Evolutionary conservation across 495 filamentous ascomycete genomes (phyloP).

Genomic region (Tuber calosporum): DNA sequence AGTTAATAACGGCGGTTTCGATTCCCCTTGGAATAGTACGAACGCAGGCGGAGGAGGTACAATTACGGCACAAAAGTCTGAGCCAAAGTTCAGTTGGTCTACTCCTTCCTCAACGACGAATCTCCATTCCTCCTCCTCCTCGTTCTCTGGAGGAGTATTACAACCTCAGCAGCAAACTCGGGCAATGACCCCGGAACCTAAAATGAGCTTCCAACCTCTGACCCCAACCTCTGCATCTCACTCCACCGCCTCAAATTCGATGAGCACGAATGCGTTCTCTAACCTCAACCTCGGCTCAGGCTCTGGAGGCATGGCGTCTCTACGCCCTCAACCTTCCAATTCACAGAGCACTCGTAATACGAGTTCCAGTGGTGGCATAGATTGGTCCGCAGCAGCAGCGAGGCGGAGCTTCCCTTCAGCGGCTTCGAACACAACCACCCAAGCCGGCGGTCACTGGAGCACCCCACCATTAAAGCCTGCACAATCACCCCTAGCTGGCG

Average conservation of each 20-base stretch:
- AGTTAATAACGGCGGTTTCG: background rate
- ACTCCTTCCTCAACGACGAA: constrained; percentile 46
- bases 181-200: constrained; percentile 52
- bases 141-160: constrained; percentile 43
- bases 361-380: constrained; percentile 9
- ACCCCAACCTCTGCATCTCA: constrained; percentile 48
- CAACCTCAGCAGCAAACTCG: constrained; percentile 45
- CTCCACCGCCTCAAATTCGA: constrained; percentile 14
- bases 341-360: background rate
- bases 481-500: background rate
- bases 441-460: constrained; percentile 2
- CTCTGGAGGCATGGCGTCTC: constrained; percentile 28
- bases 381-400: constrained; percentile 25
- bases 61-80: constrained; percentile 37
- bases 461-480: background rate
- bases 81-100: constrained; percentile 56
- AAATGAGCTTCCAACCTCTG: constrained; percentile 49
- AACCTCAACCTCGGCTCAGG: constrained; percentile 17
- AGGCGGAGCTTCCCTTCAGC: constrained; percentile 11
- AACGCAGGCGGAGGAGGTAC: constrained; percentile 42
- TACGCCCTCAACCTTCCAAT: constrained; percentile 11
- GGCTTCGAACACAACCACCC: constrained; percentile 11
- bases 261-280: constrained; percentile 11
- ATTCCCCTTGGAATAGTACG: constrained; percentile 13
- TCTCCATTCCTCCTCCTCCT: constrained; percentile 18